Percentiles rank a stretch among this genome's conserved stretches.
Evolutionary conservation across 2,329 filamentous ascomycete genomes (phyloP).

Genomic region (Tolypocladium nubicola): DNA sequence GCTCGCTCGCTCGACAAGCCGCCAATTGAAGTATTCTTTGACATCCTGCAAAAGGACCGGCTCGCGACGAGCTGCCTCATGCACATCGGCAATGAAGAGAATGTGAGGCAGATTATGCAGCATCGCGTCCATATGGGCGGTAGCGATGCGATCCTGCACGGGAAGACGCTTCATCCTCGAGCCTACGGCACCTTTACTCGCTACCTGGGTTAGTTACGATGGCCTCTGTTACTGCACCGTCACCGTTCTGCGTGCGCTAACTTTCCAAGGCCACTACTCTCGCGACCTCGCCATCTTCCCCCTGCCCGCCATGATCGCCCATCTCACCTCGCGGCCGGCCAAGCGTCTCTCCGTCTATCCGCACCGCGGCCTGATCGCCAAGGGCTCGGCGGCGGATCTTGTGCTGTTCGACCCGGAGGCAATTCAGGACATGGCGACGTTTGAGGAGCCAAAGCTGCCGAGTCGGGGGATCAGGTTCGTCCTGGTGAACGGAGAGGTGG

Average conservation of each 20-base stretch:
- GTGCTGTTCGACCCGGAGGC: conserved; percentile 11
- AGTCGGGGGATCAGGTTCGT: conserved; percentile 11
- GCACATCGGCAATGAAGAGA: conserved; percentile 14
- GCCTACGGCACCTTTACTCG: conserved; percentile 14
- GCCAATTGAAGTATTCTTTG: conserved; percentile 11
- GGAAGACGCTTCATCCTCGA: conserved; percentile 12
- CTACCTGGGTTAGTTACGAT: conserved; percentile 8
- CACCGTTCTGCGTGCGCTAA: neutral
- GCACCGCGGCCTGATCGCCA: conserved; percentile 9
- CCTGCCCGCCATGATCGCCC: conserved; percentile 11
- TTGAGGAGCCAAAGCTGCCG: conserved; percentile 10
- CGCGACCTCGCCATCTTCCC: conserved; percentile 10
- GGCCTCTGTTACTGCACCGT: neutral
- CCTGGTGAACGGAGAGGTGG: conserved; percentile 12
- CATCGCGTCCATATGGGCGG: conserved; percentile 13
- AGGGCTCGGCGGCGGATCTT: conserved; percentile 12
- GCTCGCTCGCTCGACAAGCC: conserved; percentile 4
- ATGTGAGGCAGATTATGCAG: conserved; percentile 13
- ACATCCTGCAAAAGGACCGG: conserved; percentile 10
- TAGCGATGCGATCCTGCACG: conserved; percentile 13
- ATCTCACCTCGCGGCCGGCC: conserved; percentile 12
- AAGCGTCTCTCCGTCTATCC: conserved; percentile 12
- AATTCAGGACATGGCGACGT: conserved; percentile 11
- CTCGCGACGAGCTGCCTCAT: conserved; percentile 12
- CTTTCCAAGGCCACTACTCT: conserved; percentile 10